Evolutionary conservation across 371 early-diverging fungal genomes (phyloP), one percentile per base, ranked within the genome.

Genomic region (Gilbertella persicaria): DNA sequence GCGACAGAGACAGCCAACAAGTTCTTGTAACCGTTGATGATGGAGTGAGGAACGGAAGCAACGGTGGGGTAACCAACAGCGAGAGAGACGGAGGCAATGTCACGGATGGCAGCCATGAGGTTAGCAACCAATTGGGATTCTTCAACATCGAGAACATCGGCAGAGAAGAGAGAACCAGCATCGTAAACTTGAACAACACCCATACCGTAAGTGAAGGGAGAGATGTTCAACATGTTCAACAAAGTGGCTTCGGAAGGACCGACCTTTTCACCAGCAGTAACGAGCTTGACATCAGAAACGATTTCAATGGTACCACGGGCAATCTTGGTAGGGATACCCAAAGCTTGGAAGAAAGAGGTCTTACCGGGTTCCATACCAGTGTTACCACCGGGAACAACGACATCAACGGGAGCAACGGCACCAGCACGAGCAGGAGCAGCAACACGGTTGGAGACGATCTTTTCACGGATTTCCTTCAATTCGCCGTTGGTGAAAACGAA

Each of bases 231-330:
- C 95, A 96, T 97, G 89, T 96, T 95, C 58, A 99, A 86, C 58
- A 99, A 85, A 56, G 94, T 87, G 62, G 99, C 99, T 80, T 99
- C 98, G 69, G 99, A 97, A 66, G 97, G 89, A 78, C 97, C 97
- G 79, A 99, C 99, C 84, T 91, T 92, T 70, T 87, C 78, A 54
- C 96, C 98, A 63, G 75, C 83, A 73, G 86, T 84, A 68, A 99
- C 88, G 54, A 99, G 79, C 71, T 92, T 87, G 72, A 96, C 93
- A 58, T 96, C 94, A 74, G 85, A 87, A 69, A 95, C 89, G 74
- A 99, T 99, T 86, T 99, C 99, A 87, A 99, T 97, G 80, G 97
- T 97, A 92, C 99, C 99, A 92, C 96, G 97, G 60, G 98, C 91
- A 89, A 99, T 99, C 96, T 99, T 99, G 87, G 99, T 99, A 63